Evolutionary conservation across 2,329 filamentous ascomycete genomes (phyloP).

Genomic region (Aspergillus caelatus): DNA sequence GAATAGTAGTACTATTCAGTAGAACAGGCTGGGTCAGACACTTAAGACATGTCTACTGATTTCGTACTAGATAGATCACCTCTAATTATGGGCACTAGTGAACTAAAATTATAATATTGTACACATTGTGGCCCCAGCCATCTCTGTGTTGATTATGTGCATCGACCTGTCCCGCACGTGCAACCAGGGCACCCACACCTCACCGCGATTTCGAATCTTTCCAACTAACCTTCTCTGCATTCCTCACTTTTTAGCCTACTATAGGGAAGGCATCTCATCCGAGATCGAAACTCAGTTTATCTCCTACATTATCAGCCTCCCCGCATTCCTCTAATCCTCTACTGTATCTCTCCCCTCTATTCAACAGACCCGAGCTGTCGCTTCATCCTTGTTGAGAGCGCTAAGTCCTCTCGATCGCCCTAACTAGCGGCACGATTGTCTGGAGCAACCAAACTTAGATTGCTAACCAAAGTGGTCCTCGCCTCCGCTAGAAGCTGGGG

Average conservation of each 20-base stretch:
- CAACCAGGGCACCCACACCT: slow-evolving; percentile 14
- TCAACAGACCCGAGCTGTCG: neutral
- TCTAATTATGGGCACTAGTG: neutral
- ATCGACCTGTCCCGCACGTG: slow-evolving; percentile 9
- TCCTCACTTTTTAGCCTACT: neutral
- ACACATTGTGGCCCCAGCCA: neutral
- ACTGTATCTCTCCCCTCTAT: neutral
- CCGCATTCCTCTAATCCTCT: neutral
- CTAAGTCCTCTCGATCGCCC: slow-evolving; percentile 22
- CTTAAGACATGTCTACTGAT: neutral
- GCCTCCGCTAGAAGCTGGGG: slow-evolving; percentile 14
- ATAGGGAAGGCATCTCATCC: neutral
- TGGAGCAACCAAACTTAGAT: slow-evolving; percentile 29
- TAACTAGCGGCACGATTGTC: slow-evolving; percentile 30
- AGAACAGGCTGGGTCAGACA: neutral
- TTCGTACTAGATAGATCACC: neutral
- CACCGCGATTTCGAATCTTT: slow-evolving; percentile 4
- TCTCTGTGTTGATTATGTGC: slow-evolving; percentile 3
- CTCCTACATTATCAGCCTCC: slow-evolving; percentile 1
- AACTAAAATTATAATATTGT: neutral
- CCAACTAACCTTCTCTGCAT: slow-evolving; percentile 4
- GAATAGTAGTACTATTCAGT: too few relatives aligned
- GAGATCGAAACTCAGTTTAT: slow-evolving; percentile 1
- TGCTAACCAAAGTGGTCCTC: slow-evolving; percentile 10
- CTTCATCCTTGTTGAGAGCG: slow-evolving; percentile 18